Conservation (phyloP, 2,329 filamentous ascomycete species). For the Zymoseptoria pseudotritici region DNA sequence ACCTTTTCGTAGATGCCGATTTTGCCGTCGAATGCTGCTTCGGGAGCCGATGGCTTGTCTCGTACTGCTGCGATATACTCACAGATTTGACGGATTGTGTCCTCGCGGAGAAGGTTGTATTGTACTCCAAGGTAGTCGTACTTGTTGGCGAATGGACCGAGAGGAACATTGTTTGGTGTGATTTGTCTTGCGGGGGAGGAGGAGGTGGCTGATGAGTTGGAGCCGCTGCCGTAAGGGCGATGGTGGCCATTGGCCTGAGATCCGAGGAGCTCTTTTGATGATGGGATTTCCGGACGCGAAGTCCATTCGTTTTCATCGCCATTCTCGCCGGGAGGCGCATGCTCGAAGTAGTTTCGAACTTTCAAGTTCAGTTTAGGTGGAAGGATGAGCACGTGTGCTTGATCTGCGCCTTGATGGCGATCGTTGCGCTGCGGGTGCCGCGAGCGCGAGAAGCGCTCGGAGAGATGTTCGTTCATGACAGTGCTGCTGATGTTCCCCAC, state of each 20-base stretch:
- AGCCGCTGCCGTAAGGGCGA: conserved; percentile 4
- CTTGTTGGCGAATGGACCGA: conserved; percentile 52
- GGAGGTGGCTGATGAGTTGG: neutral
- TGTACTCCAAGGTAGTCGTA: conserved; percentile 64
- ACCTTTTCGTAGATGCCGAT: conserved; percentile 65
- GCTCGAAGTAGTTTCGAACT: conserved; percentile 23
- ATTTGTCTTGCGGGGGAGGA: conserved; percentile 15
- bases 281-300: conserved; percentile 48
- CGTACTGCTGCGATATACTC: conserved; percentile 55
- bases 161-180: conserved; percentile 43
- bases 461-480: conserved; percentile 24
- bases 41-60: conserved; percentile 47
- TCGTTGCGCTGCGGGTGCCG: neutral
- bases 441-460: conserved; percentile 23
- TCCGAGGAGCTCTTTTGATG: conserved; percentile 44
- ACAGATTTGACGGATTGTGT: conserved; percentile 62
- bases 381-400: conserved; percentile 15
- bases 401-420: conserved; percentile 1
- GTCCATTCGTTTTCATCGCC: conserved; percentile 22
- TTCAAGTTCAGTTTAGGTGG: conserved; percentile 22
- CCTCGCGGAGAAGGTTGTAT: conserved; percentile 68
- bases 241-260: conserved; percentile 2
- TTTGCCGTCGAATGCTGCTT: conserved; percentile 37
- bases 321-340: conserved; percentile 10
- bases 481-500: neutral